A percentile compares a stretch with the other conserved stretches of the same genome.
These are phyloP conservation scores for Diutina neorugosa DNA, from an alignment of 1,139 yeast species.

Conservation along the genomic window DNA sequence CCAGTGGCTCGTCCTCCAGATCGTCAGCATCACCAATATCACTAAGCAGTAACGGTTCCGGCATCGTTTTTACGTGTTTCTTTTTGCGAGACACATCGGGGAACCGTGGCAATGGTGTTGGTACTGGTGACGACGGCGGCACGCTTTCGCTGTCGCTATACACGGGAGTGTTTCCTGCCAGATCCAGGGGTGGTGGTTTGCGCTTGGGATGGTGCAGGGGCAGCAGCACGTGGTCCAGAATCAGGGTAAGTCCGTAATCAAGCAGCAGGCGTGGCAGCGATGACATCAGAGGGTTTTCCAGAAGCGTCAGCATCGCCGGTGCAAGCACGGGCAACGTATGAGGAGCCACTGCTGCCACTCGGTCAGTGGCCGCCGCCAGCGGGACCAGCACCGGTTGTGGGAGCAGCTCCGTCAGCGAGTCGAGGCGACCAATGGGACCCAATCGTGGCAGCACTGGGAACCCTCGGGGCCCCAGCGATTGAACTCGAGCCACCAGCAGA, in stretches of 20 bases:
- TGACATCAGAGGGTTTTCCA: background rate
- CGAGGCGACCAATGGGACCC: background rate
- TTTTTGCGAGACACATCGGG: background rate
- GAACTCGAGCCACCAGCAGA: background rate
- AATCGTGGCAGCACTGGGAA: background rate
- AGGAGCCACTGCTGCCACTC: background rate
- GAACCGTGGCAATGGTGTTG: background rate
- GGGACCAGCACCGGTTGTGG: background rate
- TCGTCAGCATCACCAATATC: background rate
- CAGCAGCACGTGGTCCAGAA: background rate
- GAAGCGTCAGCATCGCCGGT: background rate
- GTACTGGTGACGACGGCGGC: background rate
- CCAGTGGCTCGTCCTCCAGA: background rate
- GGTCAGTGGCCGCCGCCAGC: slow-evolving; percentile 2
- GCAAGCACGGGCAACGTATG: background rate
- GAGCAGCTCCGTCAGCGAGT: background rate
- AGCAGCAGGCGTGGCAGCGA: background rate
- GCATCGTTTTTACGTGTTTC: background rate
- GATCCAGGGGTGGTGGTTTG: background rate
- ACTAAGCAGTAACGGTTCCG: background rate
- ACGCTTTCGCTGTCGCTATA: background rate
- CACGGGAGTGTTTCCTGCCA: background rate
- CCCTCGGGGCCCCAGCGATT: background rate
- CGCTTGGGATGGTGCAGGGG: background rate
- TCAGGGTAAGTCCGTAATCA: background rate